phyloP scores from a whole-genome alignment of 2,329 filamentous ascomycete species.

The Aspergillus hortae region DNA sequence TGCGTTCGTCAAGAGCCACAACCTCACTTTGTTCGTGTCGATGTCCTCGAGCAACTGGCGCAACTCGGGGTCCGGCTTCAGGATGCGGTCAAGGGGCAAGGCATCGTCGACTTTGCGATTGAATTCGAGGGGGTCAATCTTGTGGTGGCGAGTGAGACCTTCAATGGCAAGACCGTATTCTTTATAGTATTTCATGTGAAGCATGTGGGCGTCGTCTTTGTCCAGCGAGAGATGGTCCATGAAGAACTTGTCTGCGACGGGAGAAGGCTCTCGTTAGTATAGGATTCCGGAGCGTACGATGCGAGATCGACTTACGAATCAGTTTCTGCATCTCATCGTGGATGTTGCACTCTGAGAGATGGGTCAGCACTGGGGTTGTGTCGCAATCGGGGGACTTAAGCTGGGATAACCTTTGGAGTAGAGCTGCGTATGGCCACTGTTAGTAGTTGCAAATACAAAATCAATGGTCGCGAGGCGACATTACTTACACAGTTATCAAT shows the following conservation, averaged over 20 bases:
- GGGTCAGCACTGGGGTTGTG: conserved; percentile 10
- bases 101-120: conserved; percentile 94
- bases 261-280: neutral
- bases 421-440: conserved; percentile 47
- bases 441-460: conserved; percentile 7
- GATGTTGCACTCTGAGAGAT: conserved; percentile 63
- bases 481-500: conserved; percentile 86
- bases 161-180: conserved; percentile 97
- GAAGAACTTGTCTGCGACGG: conserved; percentile 54
- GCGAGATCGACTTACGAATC: conserved; percentile 57
- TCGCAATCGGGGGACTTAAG: neutral
- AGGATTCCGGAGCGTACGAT: conserved; percentile 16
- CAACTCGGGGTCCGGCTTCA: conserved; percentile 73
- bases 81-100: conserved; percentile 77
- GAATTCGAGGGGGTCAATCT: conserved; percentile 93
- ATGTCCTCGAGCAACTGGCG: conserved; percentile 75
- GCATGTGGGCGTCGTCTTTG: conserved; percentile 72
- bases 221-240: conserved; percentile 68
- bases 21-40: conserved; percentile 75
- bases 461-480: neutral
- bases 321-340: conserved; percentile 84
- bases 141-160: conserved; percentile 86
- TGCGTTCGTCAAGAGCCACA: conserved; percentile 96
- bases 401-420: conserved; percentile 72
- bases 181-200: conserved; percentile 90